Conservation (phyloP, 2,329 filamentous ascomycete species). For the Penicillium rolfsii region DNA sequence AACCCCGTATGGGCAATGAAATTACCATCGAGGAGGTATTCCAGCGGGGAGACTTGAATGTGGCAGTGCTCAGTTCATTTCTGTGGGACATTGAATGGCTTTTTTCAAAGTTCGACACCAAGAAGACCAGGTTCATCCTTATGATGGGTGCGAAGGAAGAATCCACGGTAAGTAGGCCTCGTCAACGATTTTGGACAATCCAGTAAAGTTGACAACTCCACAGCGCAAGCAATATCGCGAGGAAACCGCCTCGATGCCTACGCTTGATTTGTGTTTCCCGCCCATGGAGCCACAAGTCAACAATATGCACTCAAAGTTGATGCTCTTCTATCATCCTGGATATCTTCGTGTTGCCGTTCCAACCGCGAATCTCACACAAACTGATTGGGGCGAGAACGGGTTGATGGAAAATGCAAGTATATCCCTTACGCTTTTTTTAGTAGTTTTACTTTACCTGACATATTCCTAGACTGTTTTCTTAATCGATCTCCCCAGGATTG, state of each 20-base stretch:
- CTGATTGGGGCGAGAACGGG: conserved; percentile 82
- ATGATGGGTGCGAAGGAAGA: conserved; percentile 64
- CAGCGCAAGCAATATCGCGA: conserved; percentile 44
- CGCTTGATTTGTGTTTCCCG: conserved; percentile 76
- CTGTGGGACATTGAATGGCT: conserved; percentile 85
- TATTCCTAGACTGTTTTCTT: conserved; percentile 71
- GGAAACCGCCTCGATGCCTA: conserved; percentile 50
- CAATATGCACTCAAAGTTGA: conserved; percentile 92
- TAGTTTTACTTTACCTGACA: conserved; percentile 16
- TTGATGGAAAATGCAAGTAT: conserved; percentile 77
- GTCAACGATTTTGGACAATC: background rate
- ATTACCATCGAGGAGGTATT: conserved; percentile 88
- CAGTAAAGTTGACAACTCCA: background rate
- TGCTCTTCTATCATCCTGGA: conserved; percentile 76
- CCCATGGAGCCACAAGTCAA: conserved; percentile 71
- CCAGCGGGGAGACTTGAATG: conserved; percentile 69
- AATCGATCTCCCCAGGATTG: conserved; percentile 75
- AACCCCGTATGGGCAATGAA: conserved; percentile 67
- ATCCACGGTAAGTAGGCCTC: conserved; percentile 38
- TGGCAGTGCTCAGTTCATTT: conserved; percentile 83
- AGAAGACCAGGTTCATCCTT: conserved; percentile 65
- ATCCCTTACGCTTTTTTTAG: background rate
- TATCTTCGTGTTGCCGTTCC: conserved; percentile 82
- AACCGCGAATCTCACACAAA: conserved; percentile 80
- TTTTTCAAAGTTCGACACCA: conserved; percentile 67